These are phyloP conservation scores for Handroanthus guayacan DNA, from an alignment of 257 asterid genomes.

Conservation along the genomic window DNA sequence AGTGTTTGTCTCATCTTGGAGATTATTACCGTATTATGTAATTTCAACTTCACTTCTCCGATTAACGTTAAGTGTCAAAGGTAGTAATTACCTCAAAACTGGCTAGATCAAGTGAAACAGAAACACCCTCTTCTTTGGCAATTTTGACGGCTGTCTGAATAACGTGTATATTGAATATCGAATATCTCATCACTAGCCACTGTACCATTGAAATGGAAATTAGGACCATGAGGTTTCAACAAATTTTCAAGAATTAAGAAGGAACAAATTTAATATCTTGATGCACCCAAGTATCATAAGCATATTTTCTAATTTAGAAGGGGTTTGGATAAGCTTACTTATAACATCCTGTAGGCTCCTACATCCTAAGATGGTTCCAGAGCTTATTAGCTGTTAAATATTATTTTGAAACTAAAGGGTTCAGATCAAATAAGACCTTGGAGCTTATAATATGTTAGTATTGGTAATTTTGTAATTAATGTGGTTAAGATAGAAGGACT, in stretches of 20 bases:
- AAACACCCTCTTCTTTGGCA: slow-evolving; percentile 89
- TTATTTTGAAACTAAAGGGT: too few species aligned
- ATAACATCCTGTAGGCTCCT: too few species aligned
- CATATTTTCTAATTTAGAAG: not conserved
- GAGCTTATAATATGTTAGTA: too few species aligned
- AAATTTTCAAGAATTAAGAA: not conserved
- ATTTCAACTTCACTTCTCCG: slow-evolving; percentile 5
- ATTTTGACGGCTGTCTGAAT: slow-evolving; percentile 75
- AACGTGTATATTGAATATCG: slow-evolving; percentile 70
- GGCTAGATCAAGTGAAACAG: slow-evolving; percentile 90
- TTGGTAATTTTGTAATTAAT: too few species aligned
- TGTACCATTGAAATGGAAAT: slow-evolving; percentile 45
- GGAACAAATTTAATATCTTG: slow-evolving; percentile 7
- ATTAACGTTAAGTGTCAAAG: not conserved
- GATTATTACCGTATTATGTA: not conserved
- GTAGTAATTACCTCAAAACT: slow-evolving; percentile 83
- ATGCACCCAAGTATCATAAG: not conserved
- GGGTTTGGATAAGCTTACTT: too few species aligned
- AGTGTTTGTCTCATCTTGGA: not conserved
- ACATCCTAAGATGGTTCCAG: too few species aligned
- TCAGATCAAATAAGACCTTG: too few species aligned
- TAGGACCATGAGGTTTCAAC: slow-evolving; percentile 7
- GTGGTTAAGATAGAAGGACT: too few species aligned
- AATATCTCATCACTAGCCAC: slow-evolving; percentile 97
- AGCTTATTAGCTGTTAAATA: too few species aligned